phyloP scores from a whole-genome alignment of 192 early-diverging fungal species.

The Podila clonocystis region DNA sequence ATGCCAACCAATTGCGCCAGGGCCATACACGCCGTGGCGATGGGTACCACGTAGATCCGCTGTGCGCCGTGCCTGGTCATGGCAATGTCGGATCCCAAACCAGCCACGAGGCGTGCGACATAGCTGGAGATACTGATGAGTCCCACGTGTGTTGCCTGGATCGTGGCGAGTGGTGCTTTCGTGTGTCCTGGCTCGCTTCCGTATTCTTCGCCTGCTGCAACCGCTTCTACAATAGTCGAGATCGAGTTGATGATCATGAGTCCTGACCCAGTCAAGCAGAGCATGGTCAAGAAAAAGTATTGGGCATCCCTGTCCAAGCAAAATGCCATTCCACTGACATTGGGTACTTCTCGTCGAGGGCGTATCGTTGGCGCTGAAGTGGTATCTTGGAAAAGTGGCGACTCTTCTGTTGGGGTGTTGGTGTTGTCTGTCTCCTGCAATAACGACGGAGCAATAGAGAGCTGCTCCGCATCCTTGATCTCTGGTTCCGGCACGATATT shows the following conservation, averaged over 20 bases:
- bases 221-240: constrained; percentile 34
- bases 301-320: constrained; percentile 42
- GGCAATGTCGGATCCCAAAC: constrained; percentile 30
- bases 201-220: constrained; percentile 9
- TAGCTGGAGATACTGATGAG: constrained; percentile 46
- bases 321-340: constrained; percentile 32
- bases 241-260: constrained; percentile 52
- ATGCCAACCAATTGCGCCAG: constrained; percentile 28
- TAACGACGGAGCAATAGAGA: constrained; percentile 8
- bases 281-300: constrained; percentile 26
- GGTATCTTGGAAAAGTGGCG: background rate
- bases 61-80: constrained; percentile 16
- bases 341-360: background rate
- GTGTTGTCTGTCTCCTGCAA: background rate
- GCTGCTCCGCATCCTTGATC: background rate
- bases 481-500: constrained; percentile 10
- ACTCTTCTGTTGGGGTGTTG: background rate
- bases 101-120: constrained; percentile 12
- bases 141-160: constrained; percentile 27
- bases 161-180: constrained; percentile 14
- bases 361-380: background rate
- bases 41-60: constrained; percentile 19
- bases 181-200: background rate
- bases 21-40: constrained; percentile 24
- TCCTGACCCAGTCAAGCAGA: constrained; percentile 35